phyloP scores from a whole-genome alignment of 768 basidiomycete species.

The Mycena metata region DNA sequence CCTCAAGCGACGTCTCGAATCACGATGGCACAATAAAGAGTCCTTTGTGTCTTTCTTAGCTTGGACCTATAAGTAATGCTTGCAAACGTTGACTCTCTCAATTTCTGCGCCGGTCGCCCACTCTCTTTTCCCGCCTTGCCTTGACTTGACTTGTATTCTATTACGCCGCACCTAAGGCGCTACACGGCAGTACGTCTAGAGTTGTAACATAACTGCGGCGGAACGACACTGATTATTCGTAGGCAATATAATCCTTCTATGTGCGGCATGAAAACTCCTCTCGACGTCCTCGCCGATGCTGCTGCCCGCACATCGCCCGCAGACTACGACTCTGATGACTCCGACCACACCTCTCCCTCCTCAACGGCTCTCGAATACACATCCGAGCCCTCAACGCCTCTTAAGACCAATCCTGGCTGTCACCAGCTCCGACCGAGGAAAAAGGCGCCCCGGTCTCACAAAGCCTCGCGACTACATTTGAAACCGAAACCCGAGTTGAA shows the following conservation, averaged over 20 bases:
- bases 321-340: conserved; percentile 32
- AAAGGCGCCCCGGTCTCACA: conserved; percentile 27
- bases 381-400: background rate
- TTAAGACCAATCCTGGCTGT: background rate
- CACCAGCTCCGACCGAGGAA: conserved; percentile 31
- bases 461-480: conserved; percentile 27
- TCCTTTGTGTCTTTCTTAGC: conserved; percentile 21
- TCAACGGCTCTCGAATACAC: background rate
- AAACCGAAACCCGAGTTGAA: conserved; percentile 36
- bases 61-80: conserved; percentile 30
- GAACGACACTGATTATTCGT: no score
- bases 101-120: conserved; percentile 35
- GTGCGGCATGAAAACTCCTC: conserved; percentile 16
- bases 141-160: no score
- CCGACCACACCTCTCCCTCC: conserved; percentile 9
- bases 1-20: conserved; percentile 6
- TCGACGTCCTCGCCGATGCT: conserved; percentile 33
- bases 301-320: conserved; percentile 14
- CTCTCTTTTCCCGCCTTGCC: conserved; percentile 11
- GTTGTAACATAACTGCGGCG: no score
- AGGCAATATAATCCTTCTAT: no score
- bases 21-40: conserved; percentile 26
- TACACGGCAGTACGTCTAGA: no score
- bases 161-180: no score
- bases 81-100: background rate